Evolutionary conservation across 2,329 filamentous ascomycete species (phyloP).

Genomic region (Penicillium sclerotiorum): DNA sequence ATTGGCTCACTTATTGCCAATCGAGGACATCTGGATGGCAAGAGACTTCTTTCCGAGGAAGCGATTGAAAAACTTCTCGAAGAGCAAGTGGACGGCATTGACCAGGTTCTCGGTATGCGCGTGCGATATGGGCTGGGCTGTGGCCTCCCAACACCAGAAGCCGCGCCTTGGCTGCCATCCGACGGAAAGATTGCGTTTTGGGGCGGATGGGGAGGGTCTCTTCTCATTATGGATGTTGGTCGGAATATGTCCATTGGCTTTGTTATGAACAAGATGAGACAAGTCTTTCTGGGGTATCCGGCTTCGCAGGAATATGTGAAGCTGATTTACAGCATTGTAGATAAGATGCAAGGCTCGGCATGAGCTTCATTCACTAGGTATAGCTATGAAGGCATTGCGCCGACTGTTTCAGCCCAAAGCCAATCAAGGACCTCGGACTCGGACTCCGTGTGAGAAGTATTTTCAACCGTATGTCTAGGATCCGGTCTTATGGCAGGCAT

Average conservation of each 20-base stretch:
- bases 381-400: background rate
- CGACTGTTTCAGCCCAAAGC: constrained; percentile 8
- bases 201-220: background rate
- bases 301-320: background rate
- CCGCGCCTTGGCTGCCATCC: background rate
- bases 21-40: background rate
- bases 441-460: background rate
- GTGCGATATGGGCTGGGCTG: background rate
- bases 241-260: background rate
- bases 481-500: background rate
- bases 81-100: background rate
- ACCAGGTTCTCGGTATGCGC: background rate
- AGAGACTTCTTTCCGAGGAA: background rate
- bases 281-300: background rate
- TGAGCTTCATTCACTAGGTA: too few relatives aligned
- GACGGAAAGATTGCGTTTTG: background rate
- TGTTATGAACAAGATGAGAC: background rate
- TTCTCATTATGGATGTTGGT: background rate
- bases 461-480: background rate
- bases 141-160: background rate
- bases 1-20: background rate
- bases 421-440: constrained; percentile 8
- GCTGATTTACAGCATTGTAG: background rate
- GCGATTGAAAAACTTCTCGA: background rate
- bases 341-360: background rate